Conservation (phyloP, 2,329 filamentous ascomycete genomes). For the Scleromitrula shiraiana region DNA sequence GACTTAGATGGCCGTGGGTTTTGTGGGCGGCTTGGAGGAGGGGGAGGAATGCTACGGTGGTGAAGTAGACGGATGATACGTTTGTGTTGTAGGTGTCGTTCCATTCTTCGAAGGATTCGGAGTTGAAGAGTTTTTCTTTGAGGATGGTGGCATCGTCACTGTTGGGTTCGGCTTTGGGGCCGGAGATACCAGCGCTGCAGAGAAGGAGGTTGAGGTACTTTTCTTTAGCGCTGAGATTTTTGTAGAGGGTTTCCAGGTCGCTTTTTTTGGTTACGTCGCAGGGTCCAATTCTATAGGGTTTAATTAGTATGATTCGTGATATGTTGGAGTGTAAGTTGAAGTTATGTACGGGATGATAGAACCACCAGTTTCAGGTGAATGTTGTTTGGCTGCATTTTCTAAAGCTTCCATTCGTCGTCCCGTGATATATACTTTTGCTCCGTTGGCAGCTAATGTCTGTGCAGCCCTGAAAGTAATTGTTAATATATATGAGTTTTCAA, state of each 20-base stretch:
- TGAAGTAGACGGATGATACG: conserved; percentile 57
- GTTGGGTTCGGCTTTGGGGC: conserved; percentile 26
- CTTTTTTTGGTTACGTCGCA: conserved; percentile 54
- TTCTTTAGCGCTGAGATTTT: conserved; percentile 47
- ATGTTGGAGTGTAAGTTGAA: conserved; percentile 1
- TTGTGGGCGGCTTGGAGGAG: conserved; percentile 49
- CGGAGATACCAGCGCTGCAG: conserved; percentile 48
- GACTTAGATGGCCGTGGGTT: conserved; percentile 26
- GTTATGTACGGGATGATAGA: conserved; percentile 31
- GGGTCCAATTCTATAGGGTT: conserved; percentile 34
- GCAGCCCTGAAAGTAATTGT: conserved; percentile 21
- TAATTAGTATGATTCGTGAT: not conserved
- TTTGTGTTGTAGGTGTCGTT: conserved; percentile 63
- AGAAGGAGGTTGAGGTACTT: conserved; percentile 50
- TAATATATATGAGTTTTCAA: conserved; percentile 22
- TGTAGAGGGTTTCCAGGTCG: conserved; percentile 45
- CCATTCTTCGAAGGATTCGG: conserved; percentile 57
- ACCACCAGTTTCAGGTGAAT: conserved; percentile 44
- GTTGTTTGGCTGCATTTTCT: conserved; percentile 34
- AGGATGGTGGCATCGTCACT: conserved; percentile 43
- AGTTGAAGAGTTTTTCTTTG: conserved; percentile 51
- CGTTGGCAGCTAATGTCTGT: conserved; percentile 28
- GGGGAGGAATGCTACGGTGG: conserved; percentile 53
- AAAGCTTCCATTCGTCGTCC: conserved; percentile 27
- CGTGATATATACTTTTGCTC: conserved; percentile 30